Evolutionary conservation across 768 basidiomycete genomes (phyloP).

Genomic region (Mycena maculata): DNA sequence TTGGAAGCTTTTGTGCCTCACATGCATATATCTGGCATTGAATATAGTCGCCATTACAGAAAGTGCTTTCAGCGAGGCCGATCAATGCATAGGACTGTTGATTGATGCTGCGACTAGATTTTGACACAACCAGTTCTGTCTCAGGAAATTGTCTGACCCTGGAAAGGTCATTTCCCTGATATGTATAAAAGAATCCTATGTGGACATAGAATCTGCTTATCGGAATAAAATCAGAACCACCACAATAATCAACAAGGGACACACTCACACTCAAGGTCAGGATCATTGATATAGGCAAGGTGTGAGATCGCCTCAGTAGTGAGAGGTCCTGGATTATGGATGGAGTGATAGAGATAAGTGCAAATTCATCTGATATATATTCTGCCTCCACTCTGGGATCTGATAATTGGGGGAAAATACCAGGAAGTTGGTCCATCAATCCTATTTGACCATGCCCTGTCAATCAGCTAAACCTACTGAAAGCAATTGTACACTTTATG

Average conservation of each 20-base stretch:
- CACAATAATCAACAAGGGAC: not conserved
- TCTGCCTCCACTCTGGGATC: not conserved
- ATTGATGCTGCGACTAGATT: not conserved
- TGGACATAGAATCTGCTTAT: not conserved
- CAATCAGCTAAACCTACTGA: not conserved
- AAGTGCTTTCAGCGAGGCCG: not conserved
- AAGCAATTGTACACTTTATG: too few species aligned
- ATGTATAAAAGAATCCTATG: not conserved
- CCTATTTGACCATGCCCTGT: not conserved
- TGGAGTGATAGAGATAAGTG: not conserved
- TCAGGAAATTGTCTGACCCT: not conserved
- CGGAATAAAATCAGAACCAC: not conserved
- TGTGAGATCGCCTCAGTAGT: not conserved
- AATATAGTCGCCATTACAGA: not conserved
- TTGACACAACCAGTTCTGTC: not conserved
- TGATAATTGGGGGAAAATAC: not conserved
- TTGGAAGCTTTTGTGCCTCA: not conserved
- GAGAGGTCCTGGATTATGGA: not conserved
- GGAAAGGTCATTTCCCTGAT: not conserved
- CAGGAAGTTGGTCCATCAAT: not conserved
- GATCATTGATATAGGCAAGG: too few species aligned
- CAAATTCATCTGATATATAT: not conserved
- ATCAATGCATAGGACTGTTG: not conserved
- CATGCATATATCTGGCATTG: not conserved
- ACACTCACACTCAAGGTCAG: conserved; percentile 1